Evolutionary conservation across 1,139 yeast genomes (phyloP), one percentile per base, ranked within the genome.

Genomic region (Suhomyces ambrosiae): DNA sequence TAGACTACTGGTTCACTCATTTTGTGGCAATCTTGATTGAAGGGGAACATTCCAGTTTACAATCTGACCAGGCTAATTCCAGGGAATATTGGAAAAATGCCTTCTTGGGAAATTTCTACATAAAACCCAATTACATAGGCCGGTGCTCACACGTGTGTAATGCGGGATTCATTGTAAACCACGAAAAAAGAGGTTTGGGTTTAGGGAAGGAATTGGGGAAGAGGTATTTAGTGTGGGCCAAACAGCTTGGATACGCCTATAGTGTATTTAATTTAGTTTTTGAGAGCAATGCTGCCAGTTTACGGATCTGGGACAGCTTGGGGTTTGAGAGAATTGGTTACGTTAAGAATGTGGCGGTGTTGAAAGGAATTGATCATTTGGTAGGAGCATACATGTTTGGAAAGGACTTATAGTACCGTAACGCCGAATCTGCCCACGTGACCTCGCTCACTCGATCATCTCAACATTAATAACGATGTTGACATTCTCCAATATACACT

Each of bases 231-330:
- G 57, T 61, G 29, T 76, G 82, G 74, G 95, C 89, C 0, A 88
- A 89, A 0, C 53, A 68, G 37, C 61, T 86, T 30, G 95, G 95
- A 0, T 87, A 81, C 60, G 78, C 72, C 4, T 85, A 84, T 53
- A 80, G 88, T 7, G 89, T 87, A n/a, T 87, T 84, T 67, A 87
- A 87, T 56, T 66, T 87, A 37, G 95, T 87, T 1, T 86, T 80
- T 54, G 89, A 71, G 38, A 78, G 86, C 3, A 86, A 87, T 52
- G 63, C 60, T 1, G 94, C 86, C 3, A 82, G 90, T 49, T 53
- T 70, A 49, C 71, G 63, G 48, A 81, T 85, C 41, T 87, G 95
- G 95, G 95, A 86, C 35, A 48, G 64, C 2, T 66, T 86, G 23
- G 90, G 92, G 1, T 87, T 86, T 48, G 82, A 82, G 7, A 63